Conservation (phyloP, 1,139 yeast genomes). For the Blastobotrys arbuscula region DNA sequence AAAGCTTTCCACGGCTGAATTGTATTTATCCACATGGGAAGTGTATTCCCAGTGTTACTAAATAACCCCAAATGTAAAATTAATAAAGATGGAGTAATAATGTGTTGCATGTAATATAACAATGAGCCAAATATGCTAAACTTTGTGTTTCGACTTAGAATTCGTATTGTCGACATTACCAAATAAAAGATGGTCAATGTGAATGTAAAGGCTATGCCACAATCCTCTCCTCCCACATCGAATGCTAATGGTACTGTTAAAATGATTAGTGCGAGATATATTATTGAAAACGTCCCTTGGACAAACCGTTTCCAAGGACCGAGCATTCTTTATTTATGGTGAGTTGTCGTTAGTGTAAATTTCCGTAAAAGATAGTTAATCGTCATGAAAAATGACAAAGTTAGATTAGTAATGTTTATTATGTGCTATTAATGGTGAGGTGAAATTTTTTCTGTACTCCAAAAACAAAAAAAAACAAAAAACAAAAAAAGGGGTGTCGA, state of each 20-base stretch:
- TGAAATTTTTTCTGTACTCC: too few species aligned
- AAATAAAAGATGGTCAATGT: slow-evolving; percentile 67
- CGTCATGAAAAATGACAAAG: too few species aligned
- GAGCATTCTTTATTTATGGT: neutral
- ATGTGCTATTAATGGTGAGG: too few species aligned
- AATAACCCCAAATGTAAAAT: slow-evolving; percentile 64
- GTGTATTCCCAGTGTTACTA: slow-evolving; percentile 26
- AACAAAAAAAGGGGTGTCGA: neutral
- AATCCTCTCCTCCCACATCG: slow-evolving; percentile 84
- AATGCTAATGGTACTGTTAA: slow-evolving; percentile 91
- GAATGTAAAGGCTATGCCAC: slow-evolving; percentile 76
- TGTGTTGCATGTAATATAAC: slow-evolving; percentile 73
- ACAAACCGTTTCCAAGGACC: slow-evolving; percentile 20
- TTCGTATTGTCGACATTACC: slow-evolving; percentile 63
- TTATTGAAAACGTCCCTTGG: slow-evolving; percentile 25
- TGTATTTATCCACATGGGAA: slow-evolving; percentile 33
- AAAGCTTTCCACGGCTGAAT: slow-evolving; percentile 63
- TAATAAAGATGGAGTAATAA: slow-evolving; percentile 74
- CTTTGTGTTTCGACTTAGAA: slow-evolving; percentile 46
- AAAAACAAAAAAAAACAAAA: too few species aligned
- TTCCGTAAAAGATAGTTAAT: too few species aligned
- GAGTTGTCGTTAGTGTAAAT: too few species aligned
- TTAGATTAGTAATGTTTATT: too few species aligned
- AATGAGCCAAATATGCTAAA: slow-evolving; percentile 48
- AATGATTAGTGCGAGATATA: slow-evolving; percentile 55